phyloP scores from a whole-genome alignment of 2,329 filamentous ascomycete species.

The Aureobasidium vineae region DNA sequence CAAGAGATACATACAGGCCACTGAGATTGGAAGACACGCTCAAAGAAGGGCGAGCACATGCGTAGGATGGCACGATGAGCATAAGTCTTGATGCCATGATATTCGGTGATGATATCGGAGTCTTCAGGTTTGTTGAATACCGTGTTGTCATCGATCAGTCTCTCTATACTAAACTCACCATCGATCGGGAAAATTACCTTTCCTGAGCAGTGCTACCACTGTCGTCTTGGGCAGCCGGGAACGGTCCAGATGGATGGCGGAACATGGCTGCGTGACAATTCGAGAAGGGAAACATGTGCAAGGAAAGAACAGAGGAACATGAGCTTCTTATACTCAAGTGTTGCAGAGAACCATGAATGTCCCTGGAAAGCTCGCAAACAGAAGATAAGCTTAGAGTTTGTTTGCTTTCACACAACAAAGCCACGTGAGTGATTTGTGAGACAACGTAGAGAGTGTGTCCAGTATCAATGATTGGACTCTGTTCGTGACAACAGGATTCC shows the following conservation, averaged over 20 bases:
- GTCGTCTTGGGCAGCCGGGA: neutral
- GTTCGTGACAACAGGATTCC: neutral
- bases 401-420: neutral
- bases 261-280: neutral
- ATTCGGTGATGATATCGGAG: neutral
- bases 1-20: neutral
- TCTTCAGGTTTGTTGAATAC: neutral
- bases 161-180: neutral
- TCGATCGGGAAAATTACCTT: neutral
- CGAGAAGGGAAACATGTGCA: no score
- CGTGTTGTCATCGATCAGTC: neutral
- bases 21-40: neutral
- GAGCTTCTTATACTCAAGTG: no score
- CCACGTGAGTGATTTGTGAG: neutral
- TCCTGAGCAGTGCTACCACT: neutral
- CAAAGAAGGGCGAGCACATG: neutral
- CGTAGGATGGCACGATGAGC: neutral
- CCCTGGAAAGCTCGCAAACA: neutral
- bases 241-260: neutral
- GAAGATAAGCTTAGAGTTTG: neutral
- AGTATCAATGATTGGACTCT: neutral
- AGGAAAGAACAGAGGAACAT: no score
- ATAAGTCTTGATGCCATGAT: neutral
- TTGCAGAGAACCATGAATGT: no score
- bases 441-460: neutral